Conservation (phyloP, 345 rosid genomes). For the Citrus mangshanensis region DNA sequence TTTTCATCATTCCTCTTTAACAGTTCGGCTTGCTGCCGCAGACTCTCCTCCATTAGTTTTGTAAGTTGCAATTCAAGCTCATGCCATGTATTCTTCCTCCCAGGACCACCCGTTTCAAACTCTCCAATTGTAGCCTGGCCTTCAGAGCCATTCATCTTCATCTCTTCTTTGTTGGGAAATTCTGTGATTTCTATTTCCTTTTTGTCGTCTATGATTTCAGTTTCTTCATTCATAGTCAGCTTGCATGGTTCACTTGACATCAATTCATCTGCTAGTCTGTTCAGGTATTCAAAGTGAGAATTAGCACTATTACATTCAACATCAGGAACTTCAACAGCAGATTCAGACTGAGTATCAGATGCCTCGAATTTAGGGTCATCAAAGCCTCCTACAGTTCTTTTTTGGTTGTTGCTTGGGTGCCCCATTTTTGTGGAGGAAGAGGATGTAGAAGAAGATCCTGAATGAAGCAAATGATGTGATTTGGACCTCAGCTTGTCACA, state of each 20-base stretch:
- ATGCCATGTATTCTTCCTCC: constrained; percentile 20
- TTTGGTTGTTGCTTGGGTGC: neutral
- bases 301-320: constrained; percentile 7
- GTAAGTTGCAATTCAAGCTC: constrained; percentile 29
- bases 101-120: neutral
- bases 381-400: neutral
- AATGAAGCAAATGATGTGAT: constrained; percentile 1
- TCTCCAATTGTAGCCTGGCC: neutral
- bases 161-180: constrained; percentile 3
- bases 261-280: constrained; percentile 17
- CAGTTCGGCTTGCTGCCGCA: constrained; percentile 40
- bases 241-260: constrained; percentile 11
- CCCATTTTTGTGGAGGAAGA: neutral
- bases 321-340: constrained; percentile 18
- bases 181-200: constrained; percentile 6
- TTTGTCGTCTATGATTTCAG: neutral
- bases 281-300: constrained; percentile 14
- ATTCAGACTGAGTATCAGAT: constrained; percentile 18
- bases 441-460: constrained; percentile 16
- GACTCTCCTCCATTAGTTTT: constrained; percentile 46
- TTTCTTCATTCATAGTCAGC: neutral
- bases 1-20: constrained; percentile 49
- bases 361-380: constrained; percentile 11
- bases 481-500: constrained; percentile 31
- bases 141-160: neutral